Evolutionary conservation across 108 stramenopile genomes (phyloP), one percentile per base, ranked within the genome.

Genomic region (Aurantiochytrium sp.): DNA sequence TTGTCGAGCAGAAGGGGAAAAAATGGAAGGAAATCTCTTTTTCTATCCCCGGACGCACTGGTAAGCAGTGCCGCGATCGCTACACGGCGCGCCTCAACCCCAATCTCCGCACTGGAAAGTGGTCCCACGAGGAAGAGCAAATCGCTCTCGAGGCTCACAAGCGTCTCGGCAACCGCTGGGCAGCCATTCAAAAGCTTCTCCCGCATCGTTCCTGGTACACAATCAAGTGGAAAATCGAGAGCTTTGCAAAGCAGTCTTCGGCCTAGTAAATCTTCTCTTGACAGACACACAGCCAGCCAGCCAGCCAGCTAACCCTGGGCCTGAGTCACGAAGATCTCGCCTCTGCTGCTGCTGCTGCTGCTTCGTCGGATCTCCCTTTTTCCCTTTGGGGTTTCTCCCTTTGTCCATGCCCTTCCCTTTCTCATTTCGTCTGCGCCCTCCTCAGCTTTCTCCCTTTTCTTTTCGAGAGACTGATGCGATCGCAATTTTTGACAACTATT

Each of bases 81-180:
- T 94, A 93, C 93, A 93, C 93, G 60, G 93, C 93, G 58, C 94
- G 94, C 91, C 92, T 99, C 59, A 97, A 99, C 89, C 99, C 99
- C 5, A 89, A 92, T 59, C 93, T 95, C 44, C 90, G 90, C 58
- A 95, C 94, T 28, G 91, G 93, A 5, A 90, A 91, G 10, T 95
- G 94, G 94, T 92, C 92, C 0, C 83, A 23, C 14, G 90, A 93
- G 14, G 94, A 95, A 91, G 94, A 92, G 25, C 5, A 21, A 5
- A 42, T 53, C 2, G 72, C 90, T 28, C 42, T 91, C 58, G 83
- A 71, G 35, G 90, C 90, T 8, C 90, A 92, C 47, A 58, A 51
- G 42, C 25, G 60, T 18, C 89, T 93, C 57, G 94, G 94, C 0
- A 95, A 95, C 93, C 89, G 88, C 53, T 95, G 94, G 94, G 94